These are phyloP conservation scores for Phialemoniopsis sp. DNA, from an alignment of 2,329 filamentous ascomycete genomes.

Conservation along the genomic window DNA sequence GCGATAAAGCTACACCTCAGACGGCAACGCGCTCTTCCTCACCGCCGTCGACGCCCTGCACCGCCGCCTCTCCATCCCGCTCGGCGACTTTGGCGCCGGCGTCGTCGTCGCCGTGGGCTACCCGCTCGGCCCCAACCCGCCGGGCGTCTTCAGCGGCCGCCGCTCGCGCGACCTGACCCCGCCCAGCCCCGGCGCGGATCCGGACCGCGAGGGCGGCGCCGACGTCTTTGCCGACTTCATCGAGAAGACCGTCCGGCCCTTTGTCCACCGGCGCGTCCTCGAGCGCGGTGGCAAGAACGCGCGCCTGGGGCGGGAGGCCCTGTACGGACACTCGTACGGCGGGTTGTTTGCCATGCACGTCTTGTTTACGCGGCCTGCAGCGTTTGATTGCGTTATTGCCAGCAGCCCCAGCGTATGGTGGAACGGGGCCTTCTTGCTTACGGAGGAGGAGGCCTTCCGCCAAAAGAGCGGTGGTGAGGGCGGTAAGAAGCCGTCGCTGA, in stretches of 20 bases:
- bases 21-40: slow-evolving; percentile 28
- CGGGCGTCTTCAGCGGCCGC: slow-evolving; percentile 21
- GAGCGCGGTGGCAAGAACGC: slow-evolving; percentile 11
- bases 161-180: slow-evolving; percentile 24
- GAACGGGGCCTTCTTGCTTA: slow-evolving; percentile 35
- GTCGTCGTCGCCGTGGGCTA: slow-evolving; percentile 27
- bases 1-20: slow-evolving; percentile 25
- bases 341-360: slow-evolving; percentile 41
- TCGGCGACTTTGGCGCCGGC: slow-evolving; percentile 5
- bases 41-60: slow-evolving; percentile 4
- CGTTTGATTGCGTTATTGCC: slow-evolving; percentile 39
- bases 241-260: slow-evolving; percentile 28
- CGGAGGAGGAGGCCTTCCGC: slow-evolving; percentile 21
- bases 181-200: slow-evolving; percentile 10
- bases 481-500: slow-evolving; percentile 14
- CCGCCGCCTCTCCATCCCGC: slow-evolving; percentile 11
- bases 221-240: slow-evolving; percentile 39
- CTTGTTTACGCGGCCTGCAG: slow-evolving; percentile 30
- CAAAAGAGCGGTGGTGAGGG: slow-evolving; percentile 2
- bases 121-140: slow-evolving; percentile 12
- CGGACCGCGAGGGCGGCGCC: slow-evolving; percentile 31
- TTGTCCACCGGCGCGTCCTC: slow-evolving; percentile 21
- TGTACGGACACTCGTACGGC: slow-evolving; percentile 46
- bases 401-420: slow-evolving; percentile 43
- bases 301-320: slow-evolving; percentile 27